phyloP scores from a whole-genome alignment of 768 basidiomycete genomes.

The Russula foetens region DNA sequence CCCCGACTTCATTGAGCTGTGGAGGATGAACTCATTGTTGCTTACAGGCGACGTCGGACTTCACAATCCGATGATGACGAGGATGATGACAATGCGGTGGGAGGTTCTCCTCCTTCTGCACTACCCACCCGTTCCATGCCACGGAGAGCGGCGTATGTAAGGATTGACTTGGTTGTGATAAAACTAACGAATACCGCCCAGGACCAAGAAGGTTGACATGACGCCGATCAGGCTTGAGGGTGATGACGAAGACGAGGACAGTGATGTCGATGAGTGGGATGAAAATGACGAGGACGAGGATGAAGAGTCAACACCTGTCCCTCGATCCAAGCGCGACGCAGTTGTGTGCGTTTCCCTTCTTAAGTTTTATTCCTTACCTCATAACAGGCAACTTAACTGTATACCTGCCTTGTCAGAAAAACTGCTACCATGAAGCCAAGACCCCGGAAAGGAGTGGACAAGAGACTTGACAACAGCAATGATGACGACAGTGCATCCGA shows the following conservation, averaged over 20 bases:
- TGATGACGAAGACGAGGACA: slow-evolving; percentile 32
- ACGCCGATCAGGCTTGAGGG: slow-evolving; percentile 20
- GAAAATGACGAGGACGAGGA: slow-evolving; percentile 12
- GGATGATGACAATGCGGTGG: slow-evolving; percentile 22
- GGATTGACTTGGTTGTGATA: slow-evolving; percentile 26
- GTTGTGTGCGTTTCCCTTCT: not conserved
- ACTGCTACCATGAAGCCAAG: not conserved
- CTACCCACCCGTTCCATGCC: slow-evolving; percentile 47
- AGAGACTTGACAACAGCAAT: not conserved
- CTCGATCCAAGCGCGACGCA: slow-evolving; percentile 4
- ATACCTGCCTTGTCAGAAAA: not conserved
- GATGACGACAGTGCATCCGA: not conserved
- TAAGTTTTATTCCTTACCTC: not conserved
- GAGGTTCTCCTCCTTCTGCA: slow-evolving; percentile 28
- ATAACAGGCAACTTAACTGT: not conserved
- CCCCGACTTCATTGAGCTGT: not conserved
- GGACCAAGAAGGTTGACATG: slow-evolving; percentile 18
- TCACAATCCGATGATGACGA: slow-evolving; percentile 47
- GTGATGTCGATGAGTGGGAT: slow-evolving; percentile 21
- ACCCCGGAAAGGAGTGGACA: not conserved
- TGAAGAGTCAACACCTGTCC: slow-evolving; percentile 17
- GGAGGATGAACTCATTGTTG: not conserved
- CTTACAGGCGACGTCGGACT: slow-evolving; percentile 43
- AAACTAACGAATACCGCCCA: slow-evolving; percentile 25
- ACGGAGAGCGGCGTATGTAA: slow-evolving; percentile 50